Conservation (phyloP, 768 basidiomycete genomes). For the Pleurotus eryngii region DNA sequence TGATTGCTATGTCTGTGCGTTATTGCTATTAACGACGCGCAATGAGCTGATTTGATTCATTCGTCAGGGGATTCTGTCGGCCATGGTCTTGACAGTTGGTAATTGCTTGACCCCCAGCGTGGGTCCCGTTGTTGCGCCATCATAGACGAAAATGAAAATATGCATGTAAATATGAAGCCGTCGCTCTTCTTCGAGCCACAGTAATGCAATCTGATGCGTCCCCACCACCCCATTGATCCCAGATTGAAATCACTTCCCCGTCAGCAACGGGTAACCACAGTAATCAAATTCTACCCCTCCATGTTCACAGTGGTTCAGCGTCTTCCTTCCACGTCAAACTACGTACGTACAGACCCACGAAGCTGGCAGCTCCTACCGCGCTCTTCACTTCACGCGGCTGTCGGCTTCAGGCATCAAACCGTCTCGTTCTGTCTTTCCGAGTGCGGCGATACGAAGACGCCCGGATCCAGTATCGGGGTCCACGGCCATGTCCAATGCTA, state of each 20-base stretch:
- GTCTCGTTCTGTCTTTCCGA: not conserved
- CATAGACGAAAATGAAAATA: not conserved
- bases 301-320: not conserved
- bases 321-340: not conserved
- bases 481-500: too few relatives aligned
- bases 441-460: too few relatives aligned
- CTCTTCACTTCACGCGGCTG: not conserved
- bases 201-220: not conserved
- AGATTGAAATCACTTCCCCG: not conserved
- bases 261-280: not conserved
- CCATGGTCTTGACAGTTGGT: not conserved
- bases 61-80: not conserved
- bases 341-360: not conserved
- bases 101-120: not conserved
- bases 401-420: not conserved
- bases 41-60: not conserved
- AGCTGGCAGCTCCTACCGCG: not conserved
- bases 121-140: not conserved
- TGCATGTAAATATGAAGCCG: too few relatives aligned
- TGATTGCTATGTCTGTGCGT: too few relatives aligned
- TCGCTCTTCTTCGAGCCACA: too few relatives aligned
- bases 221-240: not conserved
- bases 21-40: not conserved
- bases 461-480: too few relatives aligned
- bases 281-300: not conserved